Evolutionary conservation across 1,139 yeast genomes (phyloP).

Genomic region (Pneumocystis carinii): DNA sequence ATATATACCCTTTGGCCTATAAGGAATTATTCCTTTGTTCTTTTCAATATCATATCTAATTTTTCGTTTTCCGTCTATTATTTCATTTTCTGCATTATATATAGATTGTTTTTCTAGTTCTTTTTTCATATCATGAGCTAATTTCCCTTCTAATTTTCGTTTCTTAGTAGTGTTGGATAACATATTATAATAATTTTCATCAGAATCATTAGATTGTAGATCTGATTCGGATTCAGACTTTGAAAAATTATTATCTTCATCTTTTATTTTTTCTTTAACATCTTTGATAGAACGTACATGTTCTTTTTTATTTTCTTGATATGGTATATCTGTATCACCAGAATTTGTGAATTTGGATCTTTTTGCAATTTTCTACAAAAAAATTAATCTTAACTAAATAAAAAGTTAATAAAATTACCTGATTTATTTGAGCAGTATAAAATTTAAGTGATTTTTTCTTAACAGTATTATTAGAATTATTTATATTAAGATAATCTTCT

Average conservation of each 20-base stretch:
- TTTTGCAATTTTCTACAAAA: neutral
- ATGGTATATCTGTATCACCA: conserved; percentile 90
- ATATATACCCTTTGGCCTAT: conserved; percentile 53
- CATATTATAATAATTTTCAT: conserved; percentile 22
- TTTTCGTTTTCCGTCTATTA: conserved; percentile 82
- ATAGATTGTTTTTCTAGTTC: conserved; percentile 67
- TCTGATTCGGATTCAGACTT: neutral
- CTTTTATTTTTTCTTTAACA: conserved; percentile 50
- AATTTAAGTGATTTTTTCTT: conserved; percentile 78
- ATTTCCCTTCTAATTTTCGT: conserved; percentile 39
- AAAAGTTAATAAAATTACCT: conserved; percentile 19
- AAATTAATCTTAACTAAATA: neutral
- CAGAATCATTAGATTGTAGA: conserved; percentile 29
- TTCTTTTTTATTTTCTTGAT: conserved; percentile 75
- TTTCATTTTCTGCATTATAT: conserved; percentile 45
- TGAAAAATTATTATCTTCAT: conserved; percentile 23
- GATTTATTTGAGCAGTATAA: conserved; percentile 93
- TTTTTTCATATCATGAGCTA: conserved; percentile 64
- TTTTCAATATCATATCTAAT: conserved; percentile 83
- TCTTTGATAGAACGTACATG: conserved; percentile 75
- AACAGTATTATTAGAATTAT: conserved; percentile 69
- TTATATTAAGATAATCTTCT: conserved; percentile 34
- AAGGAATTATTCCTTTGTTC: conserved; percentile 89
- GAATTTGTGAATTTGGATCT: conserved; percentile 26
- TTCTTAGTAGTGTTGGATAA: conserved; percentile 36